Conservation (phyloP, 768 basidiomycete species). For the Leccinellum rugosiceps region DNA sequence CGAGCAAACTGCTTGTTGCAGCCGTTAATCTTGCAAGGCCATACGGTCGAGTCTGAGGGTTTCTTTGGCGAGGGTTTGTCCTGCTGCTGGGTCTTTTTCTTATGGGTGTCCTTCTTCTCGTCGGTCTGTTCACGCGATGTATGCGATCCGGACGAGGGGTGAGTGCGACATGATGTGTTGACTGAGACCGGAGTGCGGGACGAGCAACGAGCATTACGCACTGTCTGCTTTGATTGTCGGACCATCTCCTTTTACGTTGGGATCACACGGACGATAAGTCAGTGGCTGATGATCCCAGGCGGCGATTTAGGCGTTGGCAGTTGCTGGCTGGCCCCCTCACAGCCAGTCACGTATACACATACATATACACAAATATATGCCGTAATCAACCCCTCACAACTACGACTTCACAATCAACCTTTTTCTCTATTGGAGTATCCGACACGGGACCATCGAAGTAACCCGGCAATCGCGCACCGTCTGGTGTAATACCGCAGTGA, state of each 20-base stretch:
- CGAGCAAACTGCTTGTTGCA: slow-evolving; percentile 81
- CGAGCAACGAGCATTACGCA: slow-evolving; percentile 24
- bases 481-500: slow-evolving; percentile 53
- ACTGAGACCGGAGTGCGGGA: slow-evolving; percentile 13
- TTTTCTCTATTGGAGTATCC: neutral
- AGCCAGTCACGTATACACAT: slow-evolving; percentile 2
- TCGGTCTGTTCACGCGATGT: slow-evolving; percentile 29
- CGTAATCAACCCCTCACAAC: slow-evolving; percentile 19
- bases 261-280: slow-evolving; percentile 8
- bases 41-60: slow-evolving; percentile 47
- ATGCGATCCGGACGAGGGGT: slow-evolving; percentile 1
- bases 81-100: slow-evolving; percentile 34
- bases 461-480: slow-evolving; percentile 45
- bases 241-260: slow-evolving; percentile 22
- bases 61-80: slow-evolving; percentile 56
- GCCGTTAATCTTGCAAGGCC: slow-evolving; percentile 80
- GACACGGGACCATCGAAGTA: slow-evolving; percentile 26
- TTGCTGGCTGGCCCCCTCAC: slow-evolving; percentile 11
- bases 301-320: slow-evolving; percentile 13
- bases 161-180: slow-evolving; percentile 8
- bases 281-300: slow-evolving; percentile 26
- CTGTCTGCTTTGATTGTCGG: slow-evolving; percentile 34
- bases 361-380: slow-evolving; percentile 22
- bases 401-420: no score
- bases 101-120: slow-evolving; percentile 41